Conservation (phyloP, 2,329 filamentous ascomycete species). For the Rachicladosporium sp. region DNA sequence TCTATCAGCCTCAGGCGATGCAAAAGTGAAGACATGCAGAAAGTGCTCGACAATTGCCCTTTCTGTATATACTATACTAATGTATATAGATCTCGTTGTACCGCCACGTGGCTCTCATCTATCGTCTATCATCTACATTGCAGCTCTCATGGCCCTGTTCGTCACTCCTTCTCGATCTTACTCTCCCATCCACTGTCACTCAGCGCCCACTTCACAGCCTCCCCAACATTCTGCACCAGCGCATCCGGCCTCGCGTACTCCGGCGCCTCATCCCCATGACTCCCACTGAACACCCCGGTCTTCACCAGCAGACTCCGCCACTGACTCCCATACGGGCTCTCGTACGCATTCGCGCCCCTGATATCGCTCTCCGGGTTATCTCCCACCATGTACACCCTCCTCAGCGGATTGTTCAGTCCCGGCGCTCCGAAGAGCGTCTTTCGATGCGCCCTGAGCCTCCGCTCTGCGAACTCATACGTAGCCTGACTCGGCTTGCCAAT, state of each 20-base stretch:
- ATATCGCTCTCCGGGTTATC: constrained; percentile 69
- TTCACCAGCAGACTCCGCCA: constrained; percentile 69
- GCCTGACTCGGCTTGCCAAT: constrained; percentile 71
- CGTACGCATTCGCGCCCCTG: constrained; percentile 66
- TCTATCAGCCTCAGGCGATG: too few species aligned
- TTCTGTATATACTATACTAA: too few species aligned
- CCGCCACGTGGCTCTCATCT: too few species aligned
- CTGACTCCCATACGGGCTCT: constrained; percentile 52
- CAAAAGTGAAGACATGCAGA: too few species aligned
- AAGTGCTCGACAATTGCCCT: too few species aligned
- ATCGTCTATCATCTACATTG: too few species aligned
- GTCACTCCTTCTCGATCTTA: background rate
- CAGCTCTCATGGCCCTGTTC: too few species aligned
- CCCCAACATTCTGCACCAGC: constrained; percentile 61
- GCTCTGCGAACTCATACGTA: constrained; percentile 78
- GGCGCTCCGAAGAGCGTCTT: constrained; percentile 31
- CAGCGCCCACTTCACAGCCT: constrained; percentile 67
- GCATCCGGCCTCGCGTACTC: constrained; percentile 51
- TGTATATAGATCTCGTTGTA: too few species aligned
- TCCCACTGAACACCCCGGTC: constrained; percentile 62
- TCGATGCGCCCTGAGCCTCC: constrained; percentile 52
- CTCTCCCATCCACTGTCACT: constrained; percentile 35
- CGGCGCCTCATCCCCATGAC: constrained; percentile 41
- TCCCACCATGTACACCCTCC: constrained; percentile 85
- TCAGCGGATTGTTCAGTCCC: constrained; percentile 36